These are phyloP conservation scores for Taphrina pruni DNA, from an alignment of 1,139 yeast species.

Conservation along the genomic window DNA sequence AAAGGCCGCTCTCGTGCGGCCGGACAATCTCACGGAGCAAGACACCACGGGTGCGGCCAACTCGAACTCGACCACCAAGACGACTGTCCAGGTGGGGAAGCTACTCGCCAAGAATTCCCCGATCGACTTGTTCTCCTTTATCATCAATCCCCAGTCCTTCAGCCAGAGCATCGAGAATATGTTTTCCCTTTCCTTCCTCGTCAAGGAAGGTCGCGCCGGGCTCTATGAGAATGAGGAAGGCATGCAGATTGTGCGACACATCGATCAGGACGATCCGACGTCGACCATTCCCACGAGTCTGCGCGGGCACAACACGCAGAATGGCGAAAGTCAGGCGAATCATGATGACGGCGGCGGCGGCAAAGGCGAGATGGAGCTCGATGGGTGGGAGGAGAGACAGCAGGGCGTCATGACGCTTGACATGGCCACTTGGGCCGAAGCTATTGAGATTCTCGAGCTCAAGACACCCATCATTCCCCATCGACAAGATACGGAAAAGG, in stretches of 20 bases:
- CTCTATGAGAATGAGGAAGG: slow-evolving; percentile 59
- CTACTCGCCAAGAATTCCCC: slow-evolving; percentile 48
- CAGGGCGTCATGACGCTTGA: slow-evolving; percentile 39
- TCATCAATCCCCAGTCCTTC: slow-evolving; percentile 76
- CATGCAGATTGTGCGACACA: slow-evolving; percentile 52
- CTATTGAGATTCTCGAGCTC: slow-evolving; percentile 32
- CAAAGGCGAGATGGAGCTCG: not conserved
- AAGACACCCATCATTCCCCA: slow-evolving; percentile 24
- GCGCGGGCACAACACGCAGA: not conserved
- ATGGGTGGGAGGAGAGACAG: slow-evolving; percentile 36
- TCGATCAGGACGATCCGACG: slow-evolving; percentile 33
- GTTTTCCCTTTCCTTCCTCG: slow-evolving; percentile 78
- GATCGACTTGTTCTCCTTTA: slow-evolving; percentile 67
- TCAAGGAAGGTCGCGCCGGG: slow-evolving; percentile 70
- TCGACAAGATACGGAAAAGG: slow-evolving; percentile 25
- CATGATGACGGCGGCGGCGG: not conserved
- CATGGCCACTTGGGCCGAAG: slow-evolving; percentile 31
- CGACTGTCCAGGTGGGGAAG: slow-evolving; percentile 49
- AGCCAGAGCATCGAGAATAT: slow-evolving; percentile 81
- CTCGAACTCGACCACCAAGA: slow-evolving; percentile 60
- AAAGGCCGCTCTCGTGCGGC: slow-evolving; percentile 35
- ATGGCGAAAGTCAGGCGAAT: not conserved
- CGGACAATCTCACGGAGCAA: slow-evolving; percentile 50
- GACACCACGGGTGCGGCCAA: slow-evolving; percentile 44
- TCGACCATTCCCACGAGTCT: slow-evolving; percentile 26